Base-by-base conservation (phyloP, 495 filamentous ascomycete species). In the Penicillium daleae region DNA sequence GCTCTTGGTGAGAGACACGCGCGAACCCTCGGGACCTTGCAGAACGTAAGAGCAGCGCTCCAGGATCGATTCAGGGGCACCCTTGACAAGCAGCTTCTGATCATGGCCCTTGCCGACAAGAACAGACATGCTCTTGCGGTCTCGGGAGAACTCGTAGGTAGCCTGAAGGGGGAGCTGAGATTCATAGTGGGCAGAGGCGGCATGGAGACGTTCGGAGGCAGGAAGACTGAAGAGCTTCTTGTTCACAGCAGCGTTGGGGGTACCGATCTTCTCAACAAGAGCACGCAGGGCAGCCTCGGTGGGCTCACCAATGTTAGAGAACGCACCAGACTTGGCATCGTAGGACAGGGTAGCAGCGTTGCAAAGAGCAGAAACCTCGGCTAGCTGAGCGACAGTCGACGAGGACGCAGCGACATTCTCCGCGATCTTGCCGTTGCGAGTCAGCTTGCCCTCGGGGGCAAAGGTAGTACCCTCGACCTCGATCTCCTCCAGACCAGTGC, bases 51-150 rank as follows among this genome's bases (percentile, higher is more conserved):
- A 88, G 79, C 96, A 99, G 44, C 96, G 90, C 50, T 96, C 95
- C 53, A 98, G 83, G 64, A 98, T 86, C 8, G 92, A 90, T 75
- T 99, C 96, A 12, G 96, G 96, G 13, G 96, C 96, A 63, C 96
- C 96, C 77, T 99, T 99, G 61, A 98, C 95, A 26, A 99, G 86
- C 15, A 99, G 88, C 71, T 89, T 90, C 74, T 94, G 84, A 35
- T 86, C 73, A 44, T 80, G 81, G 50, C 82, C 85, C 48, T 84
- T 78, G 56, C 89, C 87, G 51, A 95, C 90, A 19, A 97, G 85
- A 31, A 98, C 96, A 27, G 96, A 99, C 96, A 99, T 99, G 72
- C 96, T 98, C 84, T 99, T 99, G 22, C 96, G 85, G 74, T 98
- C 96, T 70, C 96, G 88, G 6, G 96, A 98, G 77, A 99, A 99